Conservation (phyloP, 2,329 filamentous ascomycete genomes). For the Microdochium bolleyi region DNA sequence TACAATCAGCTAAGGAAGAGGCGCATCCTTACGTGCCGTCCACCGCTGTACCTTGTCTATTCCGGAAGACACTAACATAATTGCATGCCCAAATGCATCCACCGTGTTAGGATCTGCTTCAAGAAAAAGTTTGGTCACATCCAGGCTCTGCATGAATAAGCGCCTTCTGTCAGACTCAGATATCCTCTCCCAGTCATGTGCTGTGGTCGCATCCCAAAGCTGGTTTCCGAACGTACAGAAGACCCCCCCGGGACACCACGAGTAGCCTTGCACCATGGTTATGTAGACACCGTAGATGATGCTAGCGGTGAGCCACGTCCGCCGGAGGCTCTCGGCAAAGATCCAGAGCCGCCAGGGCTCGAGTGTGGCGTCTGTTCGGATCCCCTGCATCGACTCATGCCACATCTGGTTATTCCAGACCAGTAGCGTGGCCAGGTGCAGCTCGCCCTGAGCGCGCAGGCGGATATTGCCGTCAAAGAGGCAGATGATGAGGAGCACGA, state of each 20-base stretch:
- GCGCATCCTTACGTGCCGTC: not conserved
- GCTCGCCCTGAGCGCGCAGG: not conserved
- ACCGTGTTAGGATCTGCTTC: not conserved
- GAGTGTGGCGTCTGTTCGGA: not conserved
- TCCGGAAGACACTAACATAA: not conserved
- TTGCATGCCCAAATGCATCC: not conserved
- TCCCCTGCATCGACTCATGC: not conserved
- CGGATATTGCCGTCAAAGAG: not conserved
- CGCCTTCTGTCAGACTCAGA: not conserved
- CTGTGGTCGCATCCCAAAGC: slow-evolving; percentile 11
- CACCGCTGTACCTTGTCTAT: not conserved
- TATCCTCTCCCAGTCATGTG: not conserved
- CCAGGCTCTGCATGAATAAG: not conserved
- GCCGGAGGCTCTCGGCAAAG: slow-evolving; percentile 13
- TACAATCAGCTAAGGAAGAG: no score
- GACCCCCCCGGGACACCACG: slow-evolving; percentile 11
- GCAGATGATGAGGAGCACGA: not conserved
- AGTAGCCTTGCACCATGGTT: slow-evolving; percentile 6
- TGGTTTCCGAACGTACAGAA: slow-evolving; percentile 10
- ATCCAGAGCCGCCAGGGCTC: slow-evolving; percentile 13
- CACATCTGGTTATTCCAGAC: not conserved
- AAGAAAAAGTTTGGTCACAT: not conserved
- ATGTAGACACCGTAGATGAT: slow-evolving; percentile 6
- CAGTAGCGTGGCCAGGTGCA: not conserved
- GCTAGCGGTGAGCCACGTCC: slow-evolving; percentile 10